Conservation (phyloP, 371 early-diverging fungal genomes). For the Rhizomucor miehei region DNA sequence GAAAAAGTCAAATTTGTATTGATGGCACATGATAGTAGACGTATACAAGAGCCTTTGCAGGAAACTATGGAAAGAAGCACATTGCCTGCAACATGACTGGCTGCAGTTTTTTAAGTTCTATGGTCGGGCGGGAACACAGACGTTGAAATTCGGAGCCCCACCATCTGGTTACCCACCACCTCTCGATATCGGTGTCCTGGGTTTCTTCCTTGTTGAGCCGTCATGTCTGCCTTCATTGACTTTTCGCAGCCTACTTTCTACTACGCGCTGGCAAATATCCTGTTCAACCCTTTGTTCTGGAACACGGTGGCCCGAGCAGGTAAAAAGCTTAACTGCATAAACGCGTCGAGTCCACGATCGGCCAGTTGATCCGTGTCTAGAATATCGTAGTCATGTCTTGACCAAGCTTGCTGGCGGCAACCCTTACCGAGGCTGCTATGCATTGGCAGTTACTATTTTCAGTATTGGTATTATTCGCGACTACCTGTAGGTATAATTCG, state of each 20-base stretch:
- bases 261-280: conserved; percentile 64
- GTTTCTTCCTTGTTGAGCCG: too few species aligned
- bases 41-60: too few species aligned
- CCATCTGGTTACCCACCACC: too few species aligned
- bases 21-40: too few species aligned
- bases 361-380: conserved; percentile 28
- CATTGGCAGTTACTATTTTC: conserved; percentile 79
- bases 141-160: too few species aligned
- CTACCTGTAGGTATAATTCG: conserved; percentile 57
- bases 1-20: too few species aligned
- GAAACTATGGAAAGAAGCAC: too few species aligned
- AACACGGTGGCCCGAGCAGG: conserved; percentile 83
- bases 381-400: conserved; percentile 71
- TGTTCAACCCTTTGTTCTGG: conserved; percentile 91
- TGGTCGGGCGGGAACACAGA: too few species aligned
- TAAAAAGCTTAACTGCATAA: conserved; percentile 16
- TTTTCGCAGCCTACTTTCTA: conserved; percentile 66
- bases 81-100: too few species aligned
- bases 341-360: background rate
- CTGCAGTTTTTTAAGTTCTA: too few species aligned
- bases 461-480: conserved; percentile 80
- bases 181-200: too few species aligned
- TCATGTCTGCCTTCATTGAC: conserved; percentile 44
- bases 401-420: conserved; percentile 73
- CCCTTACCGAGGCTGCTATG: conserved; percentile 73